phyloP scores from a whole-genome alignment of 1,284 basidiomycete species.

The Cutaneotrichosporon mucoides region DNA sequence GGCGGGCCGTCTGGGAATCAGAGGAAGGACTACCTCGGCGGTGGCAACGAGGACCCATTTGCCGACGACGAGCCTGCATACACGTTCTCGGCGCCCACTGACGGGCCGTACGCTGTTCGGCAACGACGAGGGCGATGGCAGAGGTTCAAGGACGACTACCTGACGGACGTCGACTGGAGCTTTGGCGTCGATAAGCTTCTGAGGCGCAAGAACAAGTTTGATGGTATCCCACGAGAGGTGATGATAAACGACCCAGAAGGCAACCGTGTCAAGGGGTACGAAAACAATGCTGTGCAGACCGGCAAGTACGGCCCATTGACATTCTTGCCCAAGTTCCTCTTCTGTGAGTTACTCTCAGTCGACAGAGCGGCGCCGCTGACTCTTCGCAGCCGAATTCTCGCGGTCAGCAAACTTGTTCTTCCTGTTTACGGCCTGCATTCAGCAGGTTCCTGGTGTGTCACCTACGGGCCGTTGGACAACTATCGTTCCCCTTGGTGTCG shows the following conservation, averaged over 20 bases:
- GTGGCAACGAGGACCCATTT: constrained; percentile 26
- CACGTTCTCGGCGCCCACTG: constrained; percentile 31
- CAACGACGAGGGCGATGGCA: constrained; percentile 31
- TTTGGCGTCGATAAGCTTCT: constrained; percentile 41
- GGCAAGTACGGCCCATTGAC: constrained; percentile 90
- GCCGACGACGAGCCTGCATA: constrained; percentile 46
- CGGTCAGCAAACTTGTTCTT: constrained; percentile 99
- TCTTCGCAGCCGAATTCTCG: constrained; percentile 46
- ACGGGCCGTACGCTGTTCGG: constrained; percentile 28
- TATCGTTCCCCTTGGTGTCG: constrained; percentile 83
- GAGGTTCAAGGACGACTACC: constrained; percentile 36
- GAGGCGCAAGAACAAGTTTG: constrained; percentile 42
- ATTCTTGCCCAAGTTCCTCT: constrained; percentile 90
- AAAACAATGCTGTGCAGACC: constrained; percentile 83
- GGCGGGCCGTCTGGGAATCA: background rate
- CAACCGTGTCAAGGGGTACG: constrained; percentile 58
- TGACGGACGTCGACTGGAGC: constrained; percentile 47
- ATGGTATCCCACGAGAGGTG: constrained; percentile 52
- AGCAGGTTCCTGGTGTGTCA: constrained; percentile 96
- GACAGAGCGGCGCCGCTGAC: background rate
- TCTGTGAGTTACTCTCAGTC: constrained; percentile 57
- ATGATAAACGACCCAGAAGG: constrained; percentile 63
- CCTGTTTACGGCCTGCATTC: constrained; percentile 95
- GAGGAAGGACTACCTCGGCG: background rate
- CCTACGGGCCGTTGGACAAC: constrained; percentile 96